Conservation (phyloP, 495 filamentous ascomycete species). For the Massariosphaeria phaeospora region DNA sequence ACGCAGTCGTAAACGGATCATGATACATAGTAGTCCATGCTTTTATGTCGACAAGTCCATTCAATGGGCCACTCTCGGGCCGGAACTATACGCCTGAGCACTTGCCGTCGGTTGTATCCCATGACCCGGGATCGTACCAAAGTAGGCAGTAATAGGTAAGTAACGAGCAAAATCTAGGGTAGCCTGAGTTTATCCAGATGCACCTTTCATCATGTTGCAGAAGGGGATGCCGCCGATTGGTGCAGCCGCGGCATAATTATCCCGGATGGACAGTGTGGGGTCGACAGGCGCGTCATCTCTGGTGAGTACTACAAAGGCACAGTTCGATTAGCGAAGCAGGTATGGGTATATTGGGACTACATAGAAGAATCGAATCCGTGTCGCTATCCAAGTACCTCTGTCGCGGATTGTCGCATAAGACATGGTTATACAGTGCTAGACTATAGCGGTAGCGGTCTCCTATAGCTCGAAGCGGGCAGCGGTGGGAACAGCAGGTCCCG, state of each 20-base stretch:
- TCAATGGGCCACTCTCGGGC: background rate
- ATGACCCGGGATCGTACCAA: background rate
- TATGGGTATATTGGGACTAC: too few species aligned
- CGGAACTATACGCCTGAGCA: background rate
- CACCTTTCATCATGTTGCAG: background rate
- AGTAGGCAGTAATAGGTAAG: background rate
- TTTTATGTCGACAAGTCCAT: background rate
- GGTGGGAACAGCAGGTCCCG: too few species aligned
- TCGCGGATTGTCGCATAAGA: too few species aligned
- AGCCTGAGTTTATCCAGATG: background rate
- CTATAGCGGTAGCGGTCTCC: too few species aligned
- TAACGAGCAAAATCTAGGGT: background rate
- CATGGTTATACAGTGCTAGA: too few species aligned
- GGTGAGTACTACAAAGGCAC: background rate
- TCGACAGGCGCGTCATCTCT: background rate
- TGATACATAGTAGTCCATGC: background rate
- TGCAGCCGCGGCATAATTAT: slow-evolving; percentile 2
- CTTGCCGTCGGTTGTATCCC: background rate
- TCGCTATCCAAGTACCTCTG: too few species aligned
- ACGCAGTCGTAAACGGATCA: background rate
- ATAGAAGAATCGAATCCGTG: too few species aligned
- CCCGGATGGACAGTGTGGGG: slow-evolving; percentile 4
- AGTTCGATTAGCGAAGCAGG: too few species aligned
- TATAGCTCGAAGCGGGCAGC: too few species aligned
- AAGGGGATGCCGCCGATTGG: background rate